Conservation (phyloP, 129 eudicot species). For the Pseudognaphalium luteoalbum region DNA sequence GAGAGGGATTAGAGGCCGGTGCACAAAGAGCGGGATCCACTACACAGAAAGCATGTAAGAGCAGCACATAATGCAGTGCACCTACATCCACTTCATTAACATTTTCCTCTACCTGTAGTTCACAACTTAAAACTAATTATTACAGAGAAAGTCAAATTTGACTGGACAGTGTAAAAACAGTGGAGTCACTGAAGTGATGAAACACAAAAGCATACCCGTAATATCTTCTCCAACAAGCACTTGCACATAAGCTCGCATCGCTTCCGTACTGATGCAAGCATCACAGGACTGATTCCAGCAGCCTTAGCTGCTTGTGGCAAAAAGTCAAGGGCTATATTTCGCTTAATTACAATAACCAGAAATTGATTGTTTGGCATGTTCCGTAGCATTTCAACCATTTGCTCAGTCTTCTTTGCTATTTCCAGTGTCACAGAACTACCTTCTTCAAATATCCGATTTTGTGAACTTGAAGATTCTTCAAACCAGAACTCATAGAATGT, state of each 20-base stretch:
- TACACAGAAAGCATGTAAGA: constrained; percentile 86
- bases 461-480: constrained; percentile 80
- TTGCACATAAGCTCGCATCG: constrained; percentile 99
- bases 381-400: constrained; percentile 85
- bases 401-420: constrained; percentile 89
- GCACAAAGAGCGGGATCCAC: constrained; percentile 97
- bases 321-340: constrained; percentile 93
- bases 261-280: constrained; percentile 80
- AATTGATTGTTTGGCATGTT: constrained; percentile 70
- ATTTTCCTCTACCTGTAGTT: constrained; percentile 74
- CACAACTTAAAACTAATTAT: constrained; percentile 7
- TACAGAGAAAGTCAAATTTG: background rate
- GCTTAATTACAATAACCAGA: constrained; percentile 80
- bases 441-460: constrained; percentile 57
- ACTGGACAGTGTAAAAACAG: background rate
- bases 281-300: constrained; percentile 75
- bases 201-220: constrained; percentile 57
- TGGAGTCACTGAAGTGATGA: background rate
- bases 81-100: constrained; percentile 61
- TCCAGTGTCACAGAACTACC: constrained; percentile 89
- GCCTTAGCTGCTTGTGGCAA: constrained; percentile 91
- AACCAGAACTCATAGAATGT: constrained; percentile 98
- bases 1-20: constrained; percentile 98
- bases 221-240: constrained; percentile 84
- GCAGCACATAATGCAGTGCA: constrained; percentile 84